Percentiles rank a stretch among this genome's conserved stretches.
Evolutionary conservation across 345 rosid genomes (phyloP).

Genomic region (Erodium maritimum): DNA sequence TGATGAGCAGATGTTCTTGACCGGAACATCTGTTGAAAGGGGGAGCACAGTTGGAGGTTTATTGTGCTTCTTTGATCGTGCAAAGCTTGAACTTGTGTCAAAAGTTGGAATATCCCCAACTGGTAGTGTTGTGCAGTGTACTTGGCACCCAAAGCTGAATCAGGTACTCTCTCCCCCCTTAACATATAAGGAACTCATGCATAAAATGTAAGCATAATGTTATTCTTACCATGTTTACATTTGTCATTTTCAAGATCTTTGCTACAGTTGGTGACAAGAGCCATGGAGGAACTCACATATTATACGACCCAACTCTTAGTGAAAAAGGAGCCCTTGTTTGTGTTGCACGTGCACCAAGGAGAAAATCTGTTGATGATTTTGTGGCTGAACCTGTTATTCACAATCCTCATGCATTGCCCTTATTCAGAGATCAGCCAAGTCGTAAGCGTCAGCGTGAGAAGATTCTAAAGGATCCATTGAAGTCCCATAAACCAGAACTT

Average conservation of each 20-base stretch:
- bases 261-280: constrained; percentile 83
- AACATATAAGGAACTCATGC: neutral
- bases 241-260: constrained; percentile 41
- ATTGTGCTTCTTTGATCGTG: constrained; percentile 73
- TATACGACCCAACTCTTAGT: constrained; percentile 77
- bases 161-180: constrained; percentile 38
- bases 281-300: constrained; percentile 76
- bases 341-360: constrained; percentile 93
- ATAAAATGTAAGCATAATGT: neutral
- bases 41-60: constrained; percentile 76
- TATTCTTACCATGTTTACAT: neutral
- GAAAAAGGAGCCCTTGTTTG: constrained; percentile 95
- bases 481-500: constrained; percentile 88
- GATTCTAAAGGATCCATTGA: constrained; percentile 74
- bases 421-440: constrained; percentile 97
- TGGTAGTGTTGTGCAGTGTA: constrained; percentile 80
- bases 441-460: constrained; percentile 93
- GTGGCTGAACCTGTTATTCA: constrained; percentile 77
- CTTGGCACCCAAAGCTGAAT: constrained; percentile 90
- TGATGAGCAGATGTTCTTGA: constrained; percentile 70
- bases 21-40: constrained; percentile 92
- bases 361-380: constrained; percentile 87
- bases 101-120: constrained; percentile 80
- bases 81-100: constrained; percentile 81
- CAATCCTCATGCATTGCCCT: constrained; percentile 90